These are phyloP conservation scores for Phytopythium kandeliae DNA, from an alignment of 352 stramenopile species.

Conservation along the genomic window DNA sequence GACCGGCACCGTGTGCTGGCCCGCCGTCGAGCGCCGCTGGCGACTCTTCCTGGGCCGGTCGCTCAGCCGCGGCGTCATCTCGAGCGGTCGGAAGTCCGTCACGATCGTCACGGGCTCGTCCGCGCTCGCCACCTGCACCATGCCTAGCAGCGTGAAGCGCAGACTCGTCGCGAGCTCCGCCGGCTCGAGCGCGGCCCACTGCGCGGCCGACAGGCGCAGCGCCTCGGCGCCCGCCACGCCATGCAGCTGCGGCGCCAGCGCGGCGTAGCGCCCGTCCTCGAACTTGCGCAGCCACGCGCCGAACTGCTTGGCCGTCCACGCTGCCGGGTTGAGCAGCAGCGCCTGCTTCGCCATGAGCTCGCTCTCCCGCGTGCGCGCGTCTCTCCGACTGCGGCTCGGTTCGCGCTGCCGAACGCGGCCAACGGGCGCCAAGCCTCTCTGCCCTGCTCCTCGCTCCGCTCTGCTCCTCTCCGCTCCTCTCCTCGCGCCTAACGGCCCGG, in stretches of 20 bases:
- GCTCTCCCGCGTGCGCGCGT: too few species aligned
- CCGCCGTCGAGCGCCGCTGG: constrained; percentile 7
- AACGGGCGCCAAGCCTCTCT: too few species aligned
- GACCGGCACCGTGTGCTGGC: constrained; percentile 28
- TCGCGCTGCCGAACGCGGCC: too few species aligned
- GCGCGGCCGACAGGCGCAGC: constrained; percentile 52
- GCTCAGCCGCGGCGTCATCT: constrained; percentile 9
- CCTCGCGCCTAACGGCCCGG: too few species aligned
- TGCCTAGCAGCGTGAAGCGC: constrained; percentile 81
- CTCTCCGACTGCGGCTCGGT: too few species aligned
- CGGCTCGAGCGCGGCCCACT: constrained; percentile 55
- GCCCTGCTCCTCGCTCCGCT: too few species aligned
- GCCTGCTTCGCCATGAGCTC: constrained; percentile 85
- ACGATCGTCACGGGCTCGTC: constrained; percentile 66
- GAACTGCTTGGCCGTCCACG: constrained; percentile 77
- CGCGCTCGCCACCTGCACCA: constrained; percentile 71
- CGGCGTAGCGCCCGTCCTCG: constrained; percentile 64
- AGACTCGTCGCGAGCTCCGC: constrained; percentile 67
- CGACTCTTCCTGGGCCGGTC: not conserved
- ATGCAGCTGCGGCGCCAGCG: constrained; percentile 42
- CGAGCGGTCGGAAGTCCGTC: constrained; percentile 69
- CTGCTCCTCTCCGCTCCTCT: too few species aligned
- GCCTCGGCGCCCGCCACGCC: constrained; percentile 60
- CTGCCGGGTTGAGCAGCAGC: constrained; percentile 69
- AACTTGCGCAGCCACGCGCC: constrained; percentile 70